Percentiles rank a stretch among this genome's conserved stretches.
phyloP scores from a whole-genome alignment of 2,329 filamentous ascomycete species.

The Pseudogymnoascus verrucosus region DNA sequence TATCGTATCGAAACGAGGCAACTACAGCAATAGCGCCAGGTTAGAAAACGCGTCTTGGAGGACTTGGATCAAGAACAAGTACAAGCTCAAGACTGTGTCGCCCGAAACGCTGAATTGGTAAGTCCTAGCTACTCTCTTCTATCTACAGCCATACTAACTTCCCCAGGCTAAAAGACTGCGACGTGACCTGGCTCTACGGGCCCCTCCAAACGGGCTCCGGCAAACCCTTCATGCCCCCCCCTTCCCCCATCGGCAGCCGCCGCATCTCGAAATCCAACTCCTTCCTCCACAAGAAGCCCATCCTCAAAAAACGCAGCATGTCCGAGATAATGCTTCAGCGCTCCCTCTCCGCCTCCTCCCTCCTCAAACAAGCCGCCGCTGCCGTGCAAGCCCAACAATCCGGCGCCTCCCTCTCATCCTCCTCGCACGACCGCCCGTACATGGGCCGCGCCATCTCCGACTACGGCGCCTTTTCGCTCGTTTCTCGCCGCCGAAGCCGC shows the following conservation, averaged over 20 bases:
- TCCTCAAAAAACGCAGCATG: constrained; percentile 93
- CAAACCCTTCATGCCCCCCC: constrained; percentile 43
- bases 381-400: constrained; percentile 35
- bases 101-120: constrained; percentile 93
- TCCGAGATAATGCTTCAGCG: constrained; percentile 91
- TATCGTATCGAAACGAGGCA: constrained; percentile 69
- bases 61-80: constrained; percentile 90
- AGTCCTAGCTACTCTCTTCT: constrained; percentile 26
- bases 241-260: constrained; percentile 37
- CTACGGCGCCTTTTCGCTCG: constrained; percentile 56
- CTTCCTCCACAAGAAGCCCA: constrained; percentile 58
- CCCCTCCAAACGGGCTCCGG: constrained; percentile 69
- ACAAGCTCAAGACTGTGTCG: constrained; percentile 77
- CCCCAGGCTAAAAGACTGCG: constrained; percentile 84
- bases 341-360: constrained; percentile 78
- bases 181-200: constrained; percentile 96
- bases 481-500: constrained; percentile 51
- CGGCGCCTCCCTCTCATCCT: constrained; percentile 34
- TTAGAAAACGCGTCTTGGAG: constrained; percentile 96
- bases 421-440: constrained; percentile 32
- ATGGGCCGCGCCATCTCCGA: constrained; percentile 61
- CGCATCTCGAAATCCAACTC: constrained; percentile 52
- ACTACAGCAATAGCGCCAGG: constrained; percentile 72
- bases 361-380: constrained; percentile 60
- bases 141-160: constrained; percentile 25